phyloP scores from a whole-genome alignment of 2,329 filamentous ascomycete species.

The Magnaporthiopsis incrustans region DNA sequence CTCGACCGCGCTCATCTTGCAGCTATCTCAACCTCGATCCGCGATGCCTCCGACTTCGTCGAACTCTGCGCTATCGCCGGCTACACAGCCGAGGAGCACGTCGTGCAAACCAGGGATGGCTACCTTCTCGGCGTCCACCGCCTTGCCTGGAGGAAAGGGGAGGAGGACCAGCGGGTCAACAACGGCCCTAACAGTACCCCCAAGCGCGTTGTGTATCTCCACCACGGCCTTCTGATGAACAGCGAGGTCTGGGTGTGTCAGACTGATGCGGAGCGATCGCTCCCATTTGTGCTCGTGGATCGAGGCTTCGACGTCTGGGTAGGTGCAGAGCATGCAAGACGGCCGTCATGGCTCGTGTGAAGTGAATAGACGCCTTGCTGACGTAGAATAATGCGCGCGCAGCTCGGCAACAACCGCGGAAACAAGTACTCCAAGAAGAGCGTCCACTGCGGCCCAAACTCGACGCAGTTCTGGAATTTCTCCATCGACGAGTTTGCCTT shows the following conservation, averaged over 20 bases:
- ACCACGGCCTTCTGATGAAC: conserved; percentile 97
- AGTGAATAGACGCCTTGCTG: background rate
- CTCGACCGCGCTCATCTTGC: conserved; percentile 43
- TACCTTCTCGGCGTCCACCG: conserved; percentile 88
- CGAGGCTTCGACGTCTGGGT: conserved; percentile 94
- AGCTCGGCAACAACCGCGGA: conserved; percentile 93
- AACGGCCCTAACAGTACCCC: conserved; percentile 55
- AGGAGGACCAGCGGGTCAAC: conserved; percentile 75
- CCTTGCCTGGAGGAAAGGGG: conserved; percentile 72
- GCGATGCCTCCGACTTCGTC: conserved; percentile 83
- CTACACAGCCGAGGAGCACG: conserved; percentile 91
- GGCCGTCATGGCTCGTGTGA: background rate
- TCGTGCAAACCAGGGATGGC: conserved; percentile 89
- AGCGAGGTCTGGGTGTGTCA: conserved; percentile 96
- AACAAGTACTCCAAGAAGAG: conserved; percentile 99
- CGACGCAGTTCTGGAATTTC: conserved; percentile 86
- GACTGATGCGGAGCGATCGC: conserved; percentile 74
- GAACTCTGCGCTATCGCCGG: conserved; percentile 89
- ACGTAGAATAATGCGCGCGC: background rate
- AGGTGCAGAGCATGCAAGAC: conserved; percentile 22
- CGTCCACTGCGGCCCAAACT: conserved; percentile 64
- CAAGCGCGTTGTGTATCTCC: conserved; percentile 87
- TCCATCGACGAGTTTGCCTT: conserved; percentile 98
- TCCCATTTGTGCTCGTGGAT: conserved; percentile 85
- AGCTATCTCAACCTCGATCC: conserved; percentile 68